Percentiles rank a stretch among this genome's conserved stretches.
Conservation (phyloP, 768 basidiomycete genomes). For the Amanita molliuscula region DNA sequence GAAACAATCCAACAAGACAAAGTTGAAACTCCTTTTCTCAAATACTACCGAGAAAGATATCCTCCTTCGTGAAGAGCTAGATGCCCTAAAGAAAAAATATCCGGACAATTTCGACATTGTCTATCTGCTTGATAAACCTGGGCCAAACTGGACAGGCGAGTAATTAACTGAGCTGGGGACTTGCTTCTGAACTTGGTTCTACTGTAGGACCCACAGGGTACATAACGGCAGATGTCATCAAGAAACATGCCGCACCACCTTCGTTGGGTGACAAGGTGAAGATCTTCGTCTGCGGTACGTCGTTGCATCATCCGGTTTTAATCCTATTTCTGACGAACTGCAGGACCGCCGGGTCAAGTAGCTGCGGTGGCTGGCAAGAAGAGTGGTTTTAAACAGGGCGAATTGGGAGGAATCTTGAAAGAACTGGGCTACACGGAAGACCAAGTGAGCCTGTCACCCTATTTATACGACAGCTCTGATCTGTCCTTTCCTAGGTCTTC, state of each 20-base stretch:
- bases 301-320: background rate
- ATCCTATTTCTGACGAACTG: background rate
- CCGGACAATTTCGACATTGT: constrained; percentile 71
- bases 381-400: constrained; percentile 80
- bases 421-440: constrained; percentile 79
- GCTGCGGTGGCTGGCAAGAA: constrained; percentile 83
- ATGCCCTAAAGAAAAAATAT: constrained; percentile 55
- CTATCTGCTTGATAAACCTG: constrained; percentile 78
- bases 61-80: constrained; percentile 71
- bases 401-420: constrained; percentile 72
- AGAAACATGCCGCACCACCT: constrained; percentile 59
- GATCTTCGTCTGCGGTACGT: constrained; percentile 80
- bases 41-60: constrained; percentile 90
- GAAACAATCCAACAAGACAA: constrained; percentile 79
- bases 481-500: constrained; percentile 21
- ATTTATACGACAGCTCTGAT: background rate
- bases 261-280: constrained; percentile 70
- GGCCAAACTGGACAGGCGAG: constrained; percentile 44
- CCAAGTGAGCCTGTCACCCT: constrained; percentile 43
- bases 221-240: constrained; percentile 62
- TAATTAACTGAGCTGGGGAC: background rate
- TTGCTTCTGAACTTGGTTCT: background rate
- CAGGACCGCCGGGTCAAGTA: constrained; percentile 85
- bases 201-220: constrained; percentile 57
- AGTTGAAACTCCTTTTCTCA: constrained; percentile 86